Base-by-base conservation (phyloP, 495 filamentous ascomycete genomes). In the Penicillium manginii region DNA sequence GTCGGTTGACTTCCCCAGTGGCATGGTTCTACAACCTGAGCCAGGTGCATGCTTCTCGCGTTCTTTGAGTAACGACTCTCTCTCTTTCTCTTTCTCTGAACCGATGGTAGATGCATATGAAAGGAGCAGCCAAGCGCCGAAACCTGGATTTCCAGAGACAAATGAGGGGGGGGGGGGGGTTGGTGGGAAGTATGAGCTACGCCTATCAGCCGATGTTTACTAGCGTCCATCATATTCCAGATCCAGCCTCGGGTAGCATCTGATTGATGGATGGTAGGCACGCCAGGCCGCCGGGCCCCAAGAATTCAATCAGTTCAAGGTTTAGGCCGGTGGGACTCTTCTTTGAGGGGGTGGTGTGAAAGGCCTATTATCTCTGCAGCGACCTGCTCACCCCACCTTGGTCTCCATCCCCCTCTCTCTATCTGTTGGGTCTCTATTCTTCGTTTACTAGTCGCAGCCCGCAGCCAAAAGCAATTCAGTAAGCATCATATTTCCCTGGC, bases 231-330 rank as follows among this genome's bases (percentile, higher is more conserved):
- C 55, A 46, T 62, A 50, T 17, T 48, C 49, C 55, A 60, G 49
- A 62, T 52, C 50, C 55, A 66, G 58, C 60, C 55, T 56, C 58
- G 63, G 60, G 60, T 58, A 48, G 54, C 60, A 61, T 66, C 35
- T 66, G 63, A 64, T 66, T 68, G 57, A 68, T 58, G 52, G 59
- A 62, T 51, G 15, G 51, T 31, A 35, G 42, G 39, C 22, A 51
- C 17, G 29, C 39, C 31, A 57, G 33, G 52, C 61, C 58, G 54
- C 55, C 31, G 33, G 56, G 47, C 47, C 55, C 60, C 59, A 52
- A 57, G 21, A 61, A 58, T 57, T 29, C 40, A 54, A 62, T 55
- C 63, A 57, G 31, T 50, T 63, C 60, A 63, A 66, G 55, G 60
- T 63, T 61, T 57, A 66, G 55, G 15, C 57, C 37, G 54, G 52